These are phyloP conservation scores for Chlorociboria aeruginascens DNA, from an alignment of 495 filamentous ascomycete genomes.

Conservation along the genomic window DNA sequence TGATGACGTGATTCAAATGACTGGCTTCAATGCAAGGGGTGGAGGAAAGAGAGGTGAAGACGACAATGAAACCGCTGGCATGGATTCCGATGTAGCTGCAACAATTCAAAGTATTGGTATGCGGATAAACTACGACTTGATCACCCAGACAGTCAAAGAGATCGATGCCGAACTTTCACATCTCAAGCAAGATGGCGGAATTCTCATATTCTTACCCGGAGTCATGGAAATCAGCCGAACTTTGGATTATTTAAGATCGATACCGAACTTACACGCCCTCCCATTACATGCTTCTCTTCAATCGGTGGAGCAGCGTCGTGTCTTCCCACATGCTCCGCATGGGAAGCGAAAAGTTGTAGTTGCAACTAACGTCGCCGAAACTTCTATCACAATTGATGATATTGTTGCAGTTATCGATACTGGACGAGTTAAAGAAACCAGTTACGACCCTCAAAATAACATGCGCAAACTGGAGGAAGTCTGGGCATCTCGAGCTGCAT, in stretches of 20 bases:
- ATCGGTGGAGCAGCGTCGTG: slow-evolving; percentile 72
- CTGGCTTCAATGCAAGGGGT: slow-evolving; percentile 45
- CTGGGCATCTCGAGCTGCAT: slow-evolving; percentile 90
- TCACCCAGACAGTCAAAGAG: slow-evolving; percentile 60
- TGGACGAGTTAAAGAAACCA: slow-evolving; percentile 91
- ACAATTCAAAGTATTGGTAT: slow-evolving; percentile 66
- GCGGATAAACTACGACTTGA: slow-evolving; percentile 85
- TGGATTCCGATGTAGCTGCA: slow-evolving; percentile 42
- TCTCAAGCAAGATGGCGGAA: slow-evolving; percentile 59
- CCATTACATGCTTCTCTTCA: slow-evolving; percentile 89
- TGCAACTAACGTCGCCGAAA: slow-evolving; percentile 94
- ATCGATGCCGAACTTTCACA: slow-evolving; percentile 62
- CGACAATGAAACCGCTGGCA: slow-evolving; percentile 17
- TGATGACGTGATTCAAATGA: slow-evolving; percentile 74
- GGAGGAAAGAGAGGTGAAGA: slow-evolving; percentile 16
- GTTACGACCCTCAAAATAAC: slow-evolving; percentile 83
- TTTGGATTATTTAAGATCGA: slow-evolving; percentile 50
- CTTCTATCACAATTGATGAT: slow-evolving; percentile 95
- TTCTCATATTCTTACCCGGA: slow-evolving; percentile 86
- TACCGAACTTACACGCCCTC: slow-evolving; percentile 66
- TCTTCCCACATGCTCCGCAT: slow-evolving; percentile 64
- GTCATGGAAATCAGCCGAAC: slow-evolving; percentile 78
- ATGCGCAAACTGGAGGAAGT: slow-evolving; percentile 91
- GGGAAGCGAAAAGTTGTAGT: slow-evolving; percentile 86
- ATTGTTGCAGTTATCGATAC: slow-evolving; percentile 95